Evolutionary conservation across 2,329 filamentous ascomycete species (phyloP).

Genomic region (Exophiala sp.): DNA sequence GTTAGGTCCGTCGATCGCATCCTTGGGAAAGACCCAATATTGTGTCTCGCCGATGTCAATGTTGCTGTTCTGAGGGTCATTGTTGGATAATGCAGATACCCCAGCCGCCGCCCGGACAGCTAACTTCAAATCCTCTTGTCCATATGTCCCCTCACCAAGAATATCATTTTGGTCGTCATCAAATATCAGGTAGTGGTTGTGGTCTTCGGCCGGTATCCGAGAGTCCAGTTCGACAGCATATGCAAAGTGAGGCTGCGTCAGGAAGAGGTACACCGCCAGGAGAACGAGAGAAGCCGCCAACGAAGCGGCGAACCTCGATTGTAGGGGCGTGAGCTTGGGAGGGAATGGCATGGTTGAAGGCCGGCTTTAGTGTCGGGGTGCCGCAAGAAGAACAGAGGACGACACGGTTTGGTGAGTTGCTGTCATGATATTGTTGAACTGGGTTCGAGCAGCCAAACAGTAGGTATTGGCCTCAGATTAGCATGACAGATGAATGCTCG

Average conservation of each 20-base stretch:
- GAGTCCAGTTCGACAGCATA: constrained; percentile 54
- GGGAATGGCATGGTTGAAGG: constrained; percentile 35
- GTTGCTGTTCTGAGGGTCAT: constrained; percentile 56
- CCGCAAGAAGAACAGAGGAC: background rate
- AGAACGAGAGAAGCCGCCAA: constrained; percentile 56
- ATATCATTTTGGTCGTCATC: constrained; percentile 32
- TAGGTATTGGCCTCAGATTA: background rate
- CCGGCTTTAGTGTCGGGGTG: constrained; percentile 6
- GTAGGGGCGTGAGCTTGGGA: constrained; percentile 57
- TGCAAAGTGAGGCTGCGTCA: constrained; percentile 56
- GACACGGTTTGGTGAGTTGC: background rate
- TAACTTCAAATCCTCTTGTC: constrained; percentile 39
- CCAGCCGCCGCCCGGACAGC: constrained; percentile 52
- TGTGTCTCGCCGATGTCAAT: constrained; percentile 57
- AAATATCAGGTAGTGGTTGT: constrained; percentile 45
- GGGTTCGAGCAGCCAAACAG: background rate
- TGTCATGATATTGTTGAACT: constrained; percentile 4
- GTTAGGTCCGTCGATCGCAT: constrained; percentile 47
- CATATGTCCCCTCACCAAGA: constrained; percentile 31
- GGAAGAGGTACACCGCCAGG: constrained; percentile 54
- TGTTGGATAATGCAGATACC: constrained; percentile 55
- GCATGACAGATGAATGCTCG: background rate
- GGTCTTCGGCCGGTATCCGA: constrained; percentile 39
- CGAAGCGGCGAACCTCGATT: constrained; percentile 66
- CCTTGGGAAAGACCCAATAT: constrained; percentile 58